Base-by-base conservation (phyloP, 1,284 basidiomycete species). In the Stygiomarasmius scandens region DNA sequence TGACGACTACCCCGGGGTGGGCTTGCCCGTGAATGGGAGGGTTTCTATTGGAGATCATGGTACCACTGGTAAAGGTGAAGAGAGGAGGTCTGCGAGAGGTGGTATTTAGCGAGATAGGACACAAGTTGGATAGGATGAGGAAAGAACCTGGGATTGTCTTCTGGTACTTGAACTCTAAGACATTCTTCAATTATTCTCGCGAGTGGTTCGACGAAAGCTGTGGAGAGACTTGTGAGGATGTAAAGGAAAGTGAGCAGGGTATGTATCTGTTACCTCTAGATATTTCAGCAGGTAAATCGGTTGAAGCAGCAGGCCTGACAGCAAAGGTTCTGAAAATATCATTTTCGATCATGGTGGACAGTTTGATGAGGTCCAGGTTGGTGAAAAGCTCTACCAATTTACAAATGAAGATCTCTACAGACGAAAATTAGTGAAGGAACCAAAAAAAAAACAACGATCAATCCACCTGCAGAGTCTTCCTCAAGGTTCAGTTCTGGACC, bases 311-410 rank as follows among this genome's bases (percentile, higher is more conserved):
- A 4, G 68, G 61, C 14, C 36, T 52, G 10, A 73, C 67, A 19
- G 66, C 62, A 41, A 78, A 64, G 0, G 70, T 68, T 1, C 68
- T 65, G 5, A 78, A 58, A 11, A 74, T 64, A n/a, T 76, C 69
- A 10, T 67, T 69, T 43, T 77, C 76, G 2, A 74, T 61, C 16
- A 80, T 70, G 6, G 71, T 66, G 19, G 74, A 69, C 5, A 80
- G 62, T 27, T 74, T 67, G 8, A 73, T 77, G 11, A 79, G 67
- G 58, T 90, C 87, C 75, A 90, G 79, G 61, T 87, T 82, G 2
- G 81, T 78, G 66, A 86, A 88, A 36, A 86, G 72, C 64, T 88
- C 86, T 36, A 85, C 73, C 27, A 89, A 66, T n/a, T 75, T 74
- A 76, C 78, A 83, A 32, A 84, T 67, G 1, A 78, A 69, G 29